phyloP scores from a whole-genome alignment of 2,329 filamentous ascomycete genomes.

The Ceratocystis harringtonii region DNA sequence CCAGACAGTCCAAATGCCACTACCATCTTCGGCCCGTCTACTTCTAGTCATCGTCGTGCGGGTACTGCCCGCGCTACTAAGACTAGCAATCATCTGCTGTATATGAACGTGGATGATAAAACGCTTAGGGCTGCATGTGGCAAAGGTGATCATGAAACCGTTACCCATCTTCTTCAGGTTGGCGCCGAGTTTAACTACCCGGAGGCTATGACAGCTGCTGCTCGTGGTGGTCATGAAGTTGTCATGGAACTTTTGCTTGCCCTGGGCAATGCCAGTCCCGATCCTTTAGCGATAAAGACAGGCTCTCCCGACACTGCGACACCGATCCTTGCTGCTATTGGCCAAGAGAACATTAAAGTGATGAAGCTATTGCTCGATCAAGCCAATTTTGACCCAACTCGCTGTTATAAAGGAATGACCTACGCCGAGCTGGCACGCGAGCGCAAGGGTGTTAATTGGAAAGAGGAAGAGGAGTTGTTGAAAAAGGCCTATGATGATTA shows the following conservation, averaged over 20 bases:
- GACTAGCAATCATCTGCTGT: slow-evolving; percentile 48
- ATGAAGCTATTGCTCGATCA: slow-evolving; percentile 67
- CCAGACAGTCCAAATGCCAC: slow-evolving; percentile 26
- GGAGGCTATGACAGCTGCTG: slow-evolving; percentile 77
- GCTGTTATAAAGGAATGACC: slow-evolving; percentile 57
- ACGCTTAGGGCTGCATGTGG: slow-evolving; percentile 45
- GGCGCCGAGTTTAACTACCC: slow-evolving; percentile 54
- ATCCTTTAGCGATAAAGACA: slow-evolving; percentile 50
- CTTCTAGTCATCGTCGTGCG: slow-evolving; percentile 32
- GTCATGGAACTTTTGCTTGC: slow-evolving; percentile 66
- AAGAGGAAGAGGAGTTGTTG: slow-evolving; percentile 69
- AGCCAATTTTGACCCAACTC: slow-evolving; percentile 65
- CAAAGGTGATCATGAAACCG: slow-evolving; percentile 46
- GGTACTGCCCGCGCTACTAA: slow-evolving; percentile 46
- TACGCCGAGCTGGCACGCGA: slow-evolving; percentile 80
- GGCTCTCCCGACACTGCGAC: slow-evolving; percentile 61
- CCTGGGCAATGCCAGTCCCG: slow-evolving; percentile 48
- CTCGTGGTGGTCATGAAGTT: slow-evolving; percentile 78
- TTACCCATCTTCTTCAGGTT: slow-evolving; percentile 45
- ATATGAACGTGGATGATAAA: slow-evolving; percentile 48
- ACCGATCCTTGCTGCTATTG: slow-evolving; percentile 87
- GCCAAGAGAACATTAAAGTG: slow-evolving; percentile 72
- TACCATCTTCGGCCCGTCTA: slow-evolving; percentile 19
- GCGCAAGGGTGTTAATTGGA: slow-evolving; percentile 74
- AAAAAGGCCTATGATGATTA: slow-evolving; percentile 59